phyloP scores from a whole-genome alignment of 78 protist species.

The Dictyostelium purpureum region DNA sequence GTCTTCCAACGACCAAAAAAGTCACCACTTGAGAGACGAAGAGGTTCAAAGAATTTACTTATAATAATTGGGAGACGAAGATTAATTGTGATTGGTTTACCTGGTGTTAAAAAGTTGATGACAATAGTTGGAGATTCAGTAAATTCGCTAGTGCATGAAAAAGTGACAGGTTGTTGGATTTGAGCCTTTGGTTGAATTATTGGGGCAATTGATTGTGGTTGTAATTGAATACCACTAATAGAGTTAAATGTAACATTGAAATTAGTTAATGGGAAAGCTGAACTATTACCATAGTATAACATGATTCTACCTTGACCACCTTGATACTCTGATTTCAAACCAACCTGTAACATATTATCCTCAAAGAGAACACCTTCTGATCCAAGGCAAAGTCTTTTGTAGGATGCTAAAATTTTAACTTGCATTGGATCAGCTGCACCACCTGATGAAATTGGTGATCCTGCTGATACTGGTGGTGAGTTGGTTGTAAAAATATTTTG shows the following conservation, averaged over 20 bases:
- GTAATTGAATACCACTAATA: conserved; percentile 2
- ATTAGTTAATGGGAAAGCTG: conserved; percentile 54
- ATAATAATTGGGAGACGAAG: conserved; percentile 72
- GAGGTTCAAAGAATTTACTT: conserved; percentile 75
- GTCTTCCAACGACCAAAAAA: conserved; percentile 81
- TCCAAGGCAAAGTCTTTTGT: conserved; percentile 26
- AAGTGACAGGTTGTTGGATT: conserved; percentile 70
- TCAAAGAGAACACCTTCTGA: conserved; percentile 85
- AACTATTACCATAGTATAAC: conserved; percentile 76
- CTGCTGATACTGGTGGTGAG: conserved; percentile 14
- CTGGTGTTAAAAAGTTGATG: conserved; percentile 62
- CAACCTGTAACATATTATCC: conserved; percentile 82
- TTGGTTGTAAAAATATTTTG: neutral
- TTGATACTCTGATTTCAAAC: conserved; percentile 75
- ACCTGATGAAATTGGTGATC: conserved; percentile 33
- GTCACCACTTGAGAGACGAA: conserved; percentile 42
- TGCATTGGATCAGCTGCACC: conserved; percentile 22
- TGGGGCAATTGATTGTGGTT: conserved; percentile 76
- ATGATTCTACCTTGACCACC: conserved; percentile 63
- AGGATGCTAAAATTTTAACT: conserved; percentile 37
- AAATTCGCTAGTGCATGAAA: conserved; percentile 50
- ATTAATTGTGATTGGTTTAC: conserved; percentile 45
- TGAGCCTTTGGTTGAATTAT: conserved; percentile 80
- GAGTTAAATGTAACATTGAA: conserved; percentile 20
- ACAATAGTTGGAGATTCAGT: conserved; percentile 51